Percentiles rank a stretch among this genome's conserved stretches.
phyloP scores from a whole-genome alignment of 371 early-diverging fungal genomes.

The Haplosporangium sp. region DNA sequence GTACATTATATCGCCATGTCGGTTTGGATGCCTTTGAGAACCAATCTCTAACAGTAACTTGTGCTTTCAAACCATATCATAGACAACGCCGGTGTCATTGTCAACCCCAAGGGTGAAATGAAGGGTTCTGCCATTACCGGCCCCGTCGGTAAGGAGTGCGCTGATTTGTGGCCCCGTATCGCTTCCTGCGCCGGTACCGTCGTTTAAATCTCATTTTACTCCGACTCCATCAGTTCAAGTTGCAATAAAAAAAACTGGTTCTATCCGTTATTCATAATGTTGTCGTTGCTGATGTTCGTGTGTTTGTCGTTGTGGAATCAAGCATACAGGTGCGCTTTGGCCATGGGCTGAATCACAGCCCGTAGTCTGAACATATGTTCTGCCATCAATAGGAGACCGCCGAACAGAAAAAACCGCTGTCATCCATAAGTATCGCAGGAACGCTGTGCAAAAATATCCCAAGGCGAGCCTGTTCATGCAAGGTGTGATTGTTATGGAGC shows the following conservation, averaged over 20 bases:
- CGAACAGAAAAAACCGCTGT: no score
- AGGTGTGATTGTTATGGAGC: no score
- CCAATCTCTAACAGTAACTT: not conserved
- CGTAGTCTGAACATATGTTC: no score
- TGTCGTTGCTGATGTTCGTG: not conserved
- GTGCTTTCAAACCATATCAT: not conserved
- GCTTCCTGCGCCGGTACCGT: conserved; percentile 97
- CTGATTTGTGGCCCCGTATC: conserved; percentile 99
- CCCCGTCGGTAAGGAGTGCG: conserved; percentile 99
- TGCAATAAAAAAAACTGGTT: conserved; percentile 45
- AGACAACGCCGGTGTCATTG: conserved; percentile 98
- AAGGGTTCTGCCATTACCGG: conserved; percentile 99
- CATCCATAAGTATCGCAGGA: no score
- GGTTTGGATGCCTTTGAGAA: no score
- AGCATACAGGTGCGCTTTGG: not conserved
- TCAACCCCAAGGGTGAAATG: conserved; percentile 99
- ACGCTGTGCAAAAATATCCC: no score
- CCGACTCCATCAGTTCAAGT: conserved; percentile 47
- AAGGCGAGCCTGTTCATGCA: no score
- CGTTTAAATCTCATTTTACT: conserved; percentile 66
- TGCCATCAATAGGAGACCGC: no score
- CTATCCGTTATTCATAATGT: conserved; percentile 6
- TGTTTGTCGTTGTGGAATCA: not conserved
- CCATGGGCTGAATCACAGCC: not conserved
- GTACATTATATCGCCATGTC: not conserved